A percentile compares a stretch with the other conserved stretches of the same genome.
phyloP scores from a whole-genome alignment of 345 rosid genomes.

The Gossypium anomalum region DNA sequence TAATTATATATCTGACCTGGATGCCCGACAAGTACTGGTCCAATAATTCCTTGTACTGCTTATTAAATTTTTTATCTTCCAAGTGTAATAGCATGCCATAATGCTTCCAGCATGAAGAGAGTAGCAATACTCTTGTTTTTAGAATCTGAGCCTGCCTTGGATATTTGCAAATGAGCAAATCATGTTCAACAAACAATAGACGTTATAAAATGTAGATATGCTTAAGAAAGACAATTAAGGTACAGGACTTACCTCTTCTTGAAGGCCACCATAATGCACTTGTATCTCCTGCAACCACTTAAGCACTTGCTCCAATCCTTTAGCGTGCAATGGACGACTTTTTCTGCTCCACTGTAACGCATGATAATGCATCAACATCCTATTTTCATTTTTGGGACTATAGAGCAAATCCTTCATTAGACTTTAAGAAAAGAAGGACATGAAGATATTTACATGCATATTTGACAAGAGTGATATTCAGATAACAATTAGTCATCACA shows the following conservation, averaged over 20 bases:
- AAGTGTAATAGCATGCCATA: constrained; percentile 60
- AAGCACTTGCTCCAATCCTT: constrained; percentile 71
- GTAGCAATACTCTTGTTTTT: constrained; percentile 45
- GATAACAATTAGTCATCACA: background rate
- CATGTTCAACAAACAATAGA: constrained; percentile 22
- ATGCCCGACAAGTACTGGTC: constrained; percentile 74
- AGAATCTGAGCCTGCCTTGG: constrained; percentile 37
- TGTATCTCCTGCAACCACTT: constrained; percentile 71
- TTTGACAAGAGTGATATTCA: background rate
- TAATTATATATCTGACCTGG: constrained; percentile 46
- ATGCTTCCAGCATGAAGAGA: constrained; percentile 92
- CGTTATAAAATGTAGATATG: constrained; percentile 11
- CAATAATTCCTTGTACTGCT: constrained; percentile 56
- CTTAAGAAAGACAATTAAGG: constrained; percentile 19
- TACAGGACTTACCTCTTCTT: constrained; percentile 66
- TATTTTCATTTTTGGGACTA: background rate
- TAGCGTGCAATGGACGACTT: constrained; percentile 72
- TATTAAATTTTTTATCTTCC: constrained; percentile 61
- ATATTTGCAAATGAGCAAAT: constrained; percentile 20
- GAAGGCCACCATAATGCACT: constrained; percentile 36
- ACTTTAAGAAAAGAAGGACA: background rate
- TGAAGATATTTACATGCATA: constrained; percentile 5
- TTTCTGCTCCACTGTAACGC: constrained; percentile 73
- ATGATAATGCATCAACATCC: constrained; percentile 18
- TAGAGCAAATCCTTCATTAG: constrained; percentile 2